Conservation (phyloP, 768 basidiomycete species). For the Phanerochaete sordida region DNA sequence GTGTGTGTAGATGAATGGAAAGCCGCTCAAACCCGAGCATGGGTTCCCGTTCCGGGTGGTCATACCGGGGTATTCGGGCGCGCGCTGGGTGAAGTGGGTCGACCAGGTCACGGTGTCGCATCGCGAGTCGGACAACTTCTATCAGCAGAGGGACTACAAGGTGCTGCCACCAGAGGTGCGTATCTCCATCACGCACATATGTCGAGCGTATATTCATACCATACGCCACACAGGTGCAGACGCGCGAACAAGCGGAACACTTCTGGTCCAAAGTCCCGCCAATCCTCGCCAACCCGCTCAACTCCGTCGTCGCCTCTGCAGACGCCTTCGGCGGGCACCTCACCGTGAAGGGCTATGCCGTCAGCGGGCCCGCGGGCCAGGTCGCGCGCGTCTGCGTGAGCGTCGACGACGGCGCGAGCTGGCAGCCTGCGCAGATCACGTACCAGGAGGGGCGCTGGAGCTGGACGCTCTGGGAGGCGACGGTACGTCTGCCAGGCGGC, state of each 20-base stretch:
- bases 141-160: slow-evolving; percentile 12
- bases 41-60: slow-evolving; percentile 6
- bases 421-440: slow-evolving; percentile 47
- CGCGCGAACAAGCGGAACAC: slow-evolving; percentile 18
- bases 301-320: slow-evolving; percentile 49
- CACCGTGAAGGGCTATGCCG: slow-evolving; percentile 53
- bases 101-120: slow-evolving; percentile 4
- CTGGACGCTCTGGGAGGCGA: slow-evolving; percentile 68
- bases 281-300: slow-evolving; percentile 57
- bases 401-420: slow-evolving; percentile 47
- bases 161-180: slow-evolving; percentile 9
- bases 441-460: slow-evolving; percentile 68
- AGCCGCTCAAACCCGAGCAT: slow-evolving; percentile 1
- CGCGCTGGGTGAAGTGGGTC: slow-evolving; percentile 9
- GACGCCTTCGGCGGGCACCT: slow-evolving; percentile 1
- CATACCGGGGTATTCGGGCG: slow-evolving; percentile 7
- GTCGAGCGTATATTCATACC: background rate
- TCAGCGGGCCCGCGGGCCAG: slow-evolving; percentile 41
- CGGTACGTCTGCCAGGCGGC: slow-evolving; percentile 30
- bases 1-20: background rate
- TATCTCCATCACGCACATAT: too few relatives aligned
- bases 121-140: slow-evolving; percentile 7
- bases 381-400: slow-evolving; percentile 50
- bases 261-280: slow-evolving; percentile 56
- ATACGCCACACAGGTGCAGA: slow-evolving; percentile 7